These are phyloP conservation scores for Fomes fomentarius DNA, from an alignment of 1,284 basidiomycete genomes.

Conservation along the genomic window DNA sequence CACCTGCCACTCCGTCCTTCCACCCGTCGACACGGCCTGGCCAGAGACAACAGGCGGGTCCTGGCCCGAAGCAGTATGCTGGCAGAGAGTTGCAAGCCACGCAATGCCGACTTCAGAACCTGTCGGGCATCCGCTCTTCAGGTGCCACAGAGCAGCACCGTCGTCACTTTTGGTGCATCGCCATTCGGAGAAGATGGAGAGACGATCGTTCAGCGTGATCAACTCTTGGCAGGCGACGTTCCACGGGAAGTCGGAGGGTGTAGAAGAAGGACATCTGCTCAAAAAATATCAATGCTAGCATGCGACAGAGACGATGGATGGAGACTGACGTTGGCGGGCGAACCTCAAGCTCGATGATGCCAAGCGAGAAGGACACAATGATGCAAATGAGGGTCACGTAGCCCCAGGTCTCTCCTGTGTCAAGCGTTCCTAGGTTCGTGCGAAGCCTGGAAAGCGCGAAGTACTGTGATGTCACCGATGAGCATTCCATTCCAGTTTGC, in stretches of 20 bases:
- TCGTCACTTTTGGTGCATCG: conserved; percentile 65
- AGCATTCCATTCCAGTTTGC: too few species aligned
- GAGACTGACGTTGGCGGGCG: too few species aligned
- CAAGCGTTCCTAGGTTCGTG: too few species aligned
- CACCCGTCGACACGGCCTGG: conserved; percentile 82
- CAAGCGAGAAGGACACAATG: too few species aligned
- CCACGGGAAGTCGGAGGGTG: conserved; percentile 55
- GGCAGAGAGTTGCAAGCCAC: conserved; percentile 85
- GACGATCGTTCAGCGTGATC: conserved; percentile 66
- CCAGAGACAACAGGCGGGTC: conserved; percentile 69
- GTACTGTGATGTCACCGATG: too few species aligned
- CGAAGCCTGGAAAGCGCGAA: too few species aligned
- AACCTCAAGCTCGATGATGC: too few species aligned
- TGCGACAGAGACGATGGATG: too few species aligned
- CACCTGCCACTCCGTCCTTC: conserved; percentile 78
- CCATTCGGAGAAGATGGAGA: too few species aligned
- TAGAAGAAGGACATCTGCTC: conserved; percentile 60
- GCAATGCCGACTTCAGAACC: conserved; percentile 90
- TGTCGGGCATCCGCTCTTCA: conserved; percentile 87
- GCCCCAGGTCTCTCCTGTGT: too few species aligned
- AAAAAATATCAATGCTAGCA: too few species aligned
- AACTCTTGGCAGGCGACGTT: conserved; percentile 55
- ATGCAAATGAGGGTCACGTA: too few species aligned
- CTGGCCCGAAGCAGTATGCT: conserved; percentile 51
- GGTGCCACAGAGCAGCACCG: conserved; percentile 84